These are phyloP conservation scores for Geotrichum bryndzae DNA, from an alignment of 1,139 yeast genomes.

Conservation along the genomic window DNA sequence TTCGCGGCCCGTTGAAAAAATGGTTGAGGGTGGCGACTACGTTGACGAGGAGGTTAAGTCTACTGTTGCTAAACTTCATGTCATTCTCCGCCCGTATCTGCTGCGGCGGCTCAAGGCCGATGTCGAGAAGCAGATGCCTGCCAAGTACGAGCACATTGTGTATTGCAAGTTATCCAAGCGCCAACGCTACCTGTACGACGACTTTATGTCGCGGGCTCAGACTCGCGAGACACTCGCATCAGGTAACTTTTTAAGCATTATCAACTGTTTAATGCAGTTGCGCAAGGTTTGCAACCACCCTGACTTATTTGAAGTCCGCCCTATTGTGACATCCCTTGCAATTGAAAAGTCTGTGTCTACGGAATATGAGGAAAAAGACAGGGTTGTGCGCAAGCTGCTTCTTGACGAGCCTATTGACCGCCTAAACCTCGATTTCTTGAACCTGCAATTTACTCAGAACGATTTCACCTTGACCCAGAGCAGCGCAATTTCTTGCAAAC, in stretches of 20 bases:
- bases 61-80: slow-evolving; percentile 86
- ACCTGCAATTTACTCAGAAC: slow-evolving; percentile 50
- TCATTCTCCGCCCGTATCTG: slow-evolving; percentile 86
- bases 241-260: slow-evolving; percentile 90
- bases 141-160: slow-evolving; percentile 89
- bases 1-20: slow-evolving; percentile 89
- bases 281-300: slow-evolving; percentile 98
- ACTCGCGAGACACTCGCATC: slow-evolving; percentile 90
- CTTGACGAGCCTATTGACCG: slow-evolving; percentile 26
- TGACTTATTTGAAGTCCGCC: slow-evolving; percentile 91
- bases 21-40: slow-evolving; percentile 71
- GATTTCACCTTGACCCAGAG: slow-evolving; percentile 44
- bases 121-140: slow-evolving; percentile 99
- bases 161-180: slow-evolving; percentile 89
- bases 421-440: slow-evolving; percentile 54
- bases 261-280: slow-evolving; percentile 95
- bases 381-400: slow-evolving; percentile 40
- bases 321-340: slow-evolving; percentile 85
- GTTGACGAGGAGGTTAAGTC: slow-evolving; percentile 63
- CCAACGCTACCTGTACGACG: slow-evolving; percentile 88
- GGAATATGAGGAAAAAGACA: slow-evolving; percentile 43
- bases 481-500: slow-evolving; percentile 44
- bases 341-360: slow-evolving; percentile 59
- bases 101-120: slow-evolving; percentile 89
- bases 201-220: slow-evolving; percentile 94